Conservation (phyloP, 106 monocot species). For the Platanthera zijinensis region DNA sequence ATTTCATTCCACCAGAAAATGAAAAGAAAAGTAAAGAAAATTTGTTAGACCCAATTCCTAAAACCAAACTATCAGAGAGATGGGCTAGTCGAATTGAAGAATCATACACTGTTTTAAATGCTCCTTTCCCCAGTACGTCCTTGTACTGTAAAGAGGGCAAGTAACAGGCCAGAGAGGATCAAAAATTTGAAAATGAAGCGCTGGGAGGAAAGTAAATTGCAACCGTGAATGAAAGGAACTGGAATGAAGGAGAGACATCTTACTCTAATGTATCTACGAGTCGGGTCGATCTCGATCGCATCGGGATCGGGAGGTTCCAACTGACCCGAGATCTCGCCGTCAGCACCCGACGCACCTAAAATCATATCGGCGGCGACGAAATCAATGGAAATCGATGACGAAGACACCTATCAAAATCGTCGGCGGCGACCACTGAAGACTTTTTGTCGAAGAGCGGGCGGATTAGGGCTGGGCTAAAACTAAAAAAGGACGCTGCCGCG, state of each 20-base stretch:
- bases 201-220: not conserved
- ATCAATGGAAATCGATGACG: not conserved
- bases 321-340: conserved; percentile 7
- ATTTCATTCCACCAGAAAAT: not conserved
- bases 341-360: not conserved
- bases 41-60: not conserved
- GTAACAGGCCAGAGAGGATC: conserved; percentile 6
- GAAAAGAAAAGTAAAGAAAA: not conserved
- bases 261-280: conserved; percentile 45
- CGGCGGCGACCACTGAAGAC: too few relatives aligned
- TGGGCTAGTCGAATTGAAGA: not conserved
- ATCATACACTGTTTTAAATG: conserved; percentile 73
- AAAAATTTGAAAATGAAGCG: not conserved
- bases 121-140: conserved; percentile 57
- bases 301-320: conserved; percentile 37
- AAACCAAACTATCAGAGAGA: not conserved
- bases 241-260: not conserved
- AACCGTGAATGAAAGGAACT: not conserved
- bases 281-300: conserved; percentile 41
- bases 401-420: not conserved
- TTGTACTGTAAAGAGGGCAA: conserved; percentile 38
- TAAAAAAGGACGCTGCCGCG: too few relatives aligned
- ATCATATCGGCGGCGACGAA: not conserved
- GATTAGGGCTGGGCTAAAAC: too few relatives aligned
- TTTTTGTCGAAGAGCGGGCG: too few relatives aligned